Evolutionary conservation across 768 basidiomycete species (phyloP).

Genomic region (Calocybe cyanea): DNA sequence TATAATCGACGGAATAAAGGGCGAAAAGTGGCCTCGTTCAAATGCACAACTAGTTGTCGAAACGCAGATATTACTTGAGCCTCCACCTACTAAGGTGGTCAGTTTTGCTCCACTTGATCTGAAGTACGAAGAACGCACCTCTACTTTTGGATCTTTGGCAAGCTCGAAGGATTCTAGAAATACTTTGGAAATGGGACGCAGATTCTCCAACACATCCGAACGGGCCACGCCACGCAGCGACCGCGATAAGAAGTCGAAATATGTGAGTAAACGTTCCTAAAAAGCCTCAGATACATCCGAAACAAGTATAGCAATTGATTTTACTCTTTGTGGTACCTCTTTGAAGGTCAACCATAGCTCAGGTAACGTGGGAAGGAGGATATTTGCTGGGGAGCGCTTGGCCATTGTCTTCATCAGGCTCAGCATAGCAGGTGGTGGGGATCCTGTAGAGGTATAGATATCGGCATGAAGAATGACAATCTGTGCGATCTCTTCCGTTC

Average conservation of each 20-base stretch:
- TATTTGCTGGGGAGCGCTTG: constrained; percentile 65
- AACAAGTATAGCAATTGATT: constrained; percentile 1
- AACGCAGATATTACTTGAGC: constrained; percentile 63
- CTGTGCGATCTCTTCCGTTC: constrained; percentile 50
- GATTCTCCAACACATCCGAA: constrained; percentile 57
- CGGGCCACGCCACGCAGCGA: constrained; percentile 63
- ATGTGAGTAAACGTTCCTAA: constrained; percentile 40
- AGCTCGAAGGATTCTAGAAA: constrained; percentile 79
- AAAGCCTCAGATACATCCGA: constrained; percentile 4
- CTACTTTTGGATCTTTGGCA: constrained; percentile 23
- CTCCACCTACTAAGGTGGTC: constrained; percentile 41
- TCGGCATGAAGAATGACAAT: constrained; percentile 58
- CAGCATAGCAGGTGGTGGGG: constrained; percentile 30
- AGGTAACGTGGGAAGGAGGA: constrained; percentile 61
- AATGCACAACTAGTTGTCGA: constrained; percentile 84
- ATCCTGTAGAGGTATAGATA: constrained; percentile 25
- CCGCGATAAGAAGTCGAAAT: constrained; percentile 68
- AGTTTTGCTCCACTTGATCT: not conserved
- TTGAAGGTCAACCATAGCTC: constrained; percentile 48
- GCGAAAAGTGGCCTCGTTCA: constrained; percentile 89
- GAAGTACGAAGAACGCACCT: constrained; percentile 6
- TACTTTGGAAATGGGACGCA: constrained; percentile 68
- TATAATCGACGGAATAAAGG: constrained; percentile 88
- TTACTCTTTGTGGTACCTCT: constrained; percentile 34
- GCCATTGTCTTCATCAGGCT: constrained; percentile 60